Evolutionary conservation across 2,329 filamentous ascomycete species (phyloP).

Genomic region (Fonsecaea multimorphosa): DNA sequence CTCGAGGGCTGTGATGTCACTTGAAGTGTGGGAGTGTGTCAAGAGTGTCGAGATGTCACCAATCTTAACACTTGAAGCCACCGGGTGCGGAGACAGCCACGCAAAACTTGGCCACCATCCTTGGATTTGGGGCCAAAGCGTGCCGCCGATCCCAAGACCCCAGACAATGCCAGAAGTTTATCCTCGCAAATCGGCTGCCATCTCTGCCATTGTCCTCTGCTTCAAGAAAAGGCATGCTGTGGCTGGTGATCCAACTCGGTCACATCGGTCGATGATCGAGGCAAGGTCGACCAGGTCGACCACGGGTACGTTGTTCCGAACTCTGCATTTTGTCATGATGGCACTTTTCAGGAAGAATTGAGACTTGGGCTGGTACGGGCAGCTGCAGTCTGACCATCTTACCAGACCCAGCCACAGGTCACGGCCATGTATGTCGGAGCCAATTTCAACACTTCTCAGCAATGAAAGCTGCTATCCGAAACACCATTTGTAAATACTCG

Average conservation of each 20-base stretch:
- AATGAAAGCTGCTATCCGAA: not conserved
- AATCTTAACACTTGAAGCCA: not conserved
- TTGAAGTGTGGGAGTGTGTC: not conserved
- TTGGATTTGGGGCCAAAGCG: not conserved
- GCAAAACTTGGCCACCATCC: slow-evolving; percentile 2
- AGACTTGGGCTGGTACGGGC: not conserved
- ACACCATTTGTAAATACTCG: not conserved
- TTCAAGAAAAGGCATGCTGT: not conserved
- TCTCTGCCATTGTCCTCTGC: not conserved
- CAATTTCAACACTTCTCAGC: not conserved
- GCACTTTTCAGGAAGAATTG: not conserved
- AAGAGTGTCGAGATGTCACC: not conserved
- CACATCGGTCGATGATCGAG: slow-evolving; percentile 1
- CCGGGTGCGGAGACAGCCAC: not conserved
- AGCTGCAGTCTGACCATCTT: not conserved
- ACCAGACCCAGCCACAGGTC: not conserved
- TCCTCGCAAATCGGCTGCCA: slow-evolving; percentile 2
- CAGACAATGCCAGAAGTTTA: not conserved
- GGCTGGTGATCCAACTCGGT: not conserved
- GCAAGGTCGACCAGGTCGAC: not conserved
- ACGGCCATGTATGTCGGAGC: not conserved
- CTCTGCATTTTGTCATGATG: not conserved
- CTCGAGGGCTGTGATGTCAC: not conserved
- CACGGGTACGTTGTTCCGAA: not conserved
- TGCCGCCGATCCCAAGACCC: not conserved